Evolutionary conservation across 2,329 filamentous ascomycete species (phyloP).

Genomic region (Ascochyta clinopodiicola): DNA sequence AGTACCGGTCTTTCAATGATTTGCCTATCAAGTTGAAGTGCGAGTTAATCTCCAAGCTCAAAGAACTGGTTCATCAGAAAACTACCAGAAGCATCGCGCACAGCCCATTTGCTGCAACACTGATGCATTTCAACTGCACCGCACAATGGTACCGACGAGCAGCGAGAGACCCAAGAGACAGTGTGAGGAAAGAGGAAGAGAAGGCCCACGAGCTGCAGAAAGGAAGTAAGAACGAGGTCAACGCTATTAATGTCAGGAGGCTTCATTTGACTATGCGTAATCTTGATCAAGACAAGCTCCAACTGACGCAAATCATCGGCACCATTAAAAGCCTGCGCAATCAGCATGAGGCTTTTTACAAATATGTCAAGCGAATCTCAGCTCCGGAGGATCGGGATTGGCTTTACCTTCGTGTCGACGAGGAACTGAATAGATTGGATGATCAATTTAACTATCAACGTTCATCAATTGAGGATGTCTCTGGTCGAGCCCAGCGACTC

Average conservation of each 20-base stretch:
- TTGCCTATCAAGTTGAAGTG: constrained; percentile 6
- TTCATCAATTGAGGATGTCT: too few relatives aligned
- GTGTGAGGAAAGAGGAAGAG: constrained; percentile 11
- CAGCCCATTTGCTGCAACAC: constrained; percentile 9
- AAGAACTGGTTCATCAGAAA: neutral
- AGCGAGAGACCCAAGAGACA: constrained; percentile 14
- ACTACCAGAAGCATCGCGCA: neutral
- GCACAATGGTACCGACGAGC: constrained; percentile 14
- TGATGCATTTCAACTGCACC: constrained; percentile 17
- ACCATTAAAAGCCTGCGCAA: constrained; percentile 16
- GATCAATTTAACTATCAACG: too few relatives aligned
- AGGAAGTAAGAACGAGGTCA: too few relatives aligned
- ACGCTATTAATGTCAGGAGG: too few relatives aligned
- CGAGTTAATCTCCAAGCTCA: neutral
- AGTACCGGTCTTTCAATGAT: constrained; percentile 21
- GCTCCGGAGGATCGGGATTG: too few relatives aligned
- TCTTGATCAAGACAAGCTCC: constrained; percentile 18
- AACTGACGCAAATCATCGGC: constrained; percentile 15
- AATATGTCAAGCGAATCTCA: too few relatives aligned
- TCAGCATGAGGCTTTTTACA: constrained; percentile 10
- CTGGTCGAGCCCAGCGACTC: too few relatives aligned
- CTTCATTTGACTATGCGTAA: constrained; percentile 13
- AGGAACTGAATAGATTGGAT: too few relatives aligned
- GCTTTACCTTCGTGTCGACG: too few relatives aligned
- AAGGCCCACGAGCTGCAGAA: constrained; percentile 7